phyloP scores from a whole-genome alignment of 768 basidiomycete species.

The Suillus paluster region DNA sequence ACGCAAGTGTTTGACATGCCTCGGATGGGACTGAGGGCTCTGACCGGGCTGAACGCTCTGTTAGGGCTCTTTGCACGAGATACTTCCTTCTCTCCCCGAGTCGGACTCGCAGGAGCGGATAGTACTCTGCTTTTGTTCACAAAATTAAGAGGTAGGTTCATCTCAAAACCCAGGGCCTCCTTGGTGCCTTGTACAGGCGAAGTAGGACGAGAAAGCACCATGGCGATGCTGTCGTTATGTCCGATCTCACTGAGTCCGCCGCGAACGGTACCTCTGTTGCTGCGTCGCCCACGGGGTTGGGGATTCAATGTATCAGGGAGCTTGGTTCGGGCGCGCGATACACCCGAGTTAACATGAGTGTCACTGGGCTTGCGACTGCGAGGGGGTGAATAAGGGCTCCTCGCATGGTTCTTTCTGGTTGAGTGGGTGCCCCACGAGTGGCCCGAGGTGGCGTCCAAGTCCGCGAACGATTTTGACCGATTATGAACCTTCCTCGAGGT shows the following conservation, averaged over 20 bases:
- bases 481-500: conserved; percentile 13
- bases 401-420: not conserved
- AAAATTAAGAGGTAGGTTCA: conserved; percentile 9
- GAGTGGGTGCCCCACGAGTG: not conserved
- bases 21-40: conserved; percentile 34
- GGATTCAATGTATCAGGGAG: not conserved
- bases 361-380: not conserved
- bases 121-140: not conserved
- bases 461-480: conserved; percentile 23
- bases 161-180: conserved; percentile 9
- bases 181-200: conserved; percentile 16
- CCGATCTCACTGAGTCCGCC: not conserved
- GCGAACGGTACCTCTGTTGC: conserved; percentile 15
- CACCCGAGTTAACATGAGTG: not conserved
- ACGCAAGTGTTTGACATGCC: conserved; percentile 30
- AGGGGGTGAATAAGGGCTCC: not conserved
- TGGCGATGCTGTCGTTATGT: conserved; percentile 20
- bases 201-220: conserved; percentile 30
- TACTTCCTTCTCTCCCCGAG: conserved; percentile 6
- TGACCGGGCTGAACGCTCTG: conserved; percentile 27
- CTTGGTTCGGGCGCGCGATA: not conserved
- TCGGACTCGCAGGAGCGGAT: conserved; percentile 3
- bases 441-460: not conserved
- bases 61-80: conserved; percentile 17
- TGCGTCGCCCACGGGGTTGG: conserved; percentile 23